Evolutionary conservation across 192 early-diverging fungal genomes (phyloP).

Genomic region (Podila epigama): DNA sequence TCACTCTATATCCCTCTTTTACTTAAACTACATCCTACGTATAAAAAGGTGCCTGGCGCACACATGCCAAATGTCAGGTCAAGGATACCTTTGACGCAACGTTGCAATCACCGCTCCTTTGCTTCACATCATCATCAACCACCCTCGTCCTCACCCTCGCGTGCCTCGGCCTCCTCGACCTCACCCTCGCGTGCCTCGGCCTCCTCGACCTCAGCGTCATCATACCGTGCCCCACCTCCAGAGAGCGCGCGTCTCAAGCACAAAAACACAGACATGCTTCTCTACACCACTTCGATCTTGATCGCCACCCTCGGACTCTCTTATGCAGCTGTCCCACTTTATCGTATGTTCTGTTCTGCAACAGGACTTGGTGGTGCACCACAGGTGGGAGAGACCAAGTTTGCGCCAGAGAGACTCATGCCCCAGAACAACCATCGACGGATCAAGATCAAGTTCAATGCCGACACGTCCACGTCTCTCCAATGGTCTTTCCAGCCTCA

Average conservation of each 20-base stretch:
- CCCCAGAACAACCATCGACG: conserved; percentile 66
- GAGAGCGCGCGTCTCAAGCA: conserved; percentile 8
- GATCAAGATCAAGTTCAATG: conserved; percentile 74
- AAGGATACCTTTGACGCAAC: too few species aligned
- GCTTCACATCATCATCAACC: not conserved
- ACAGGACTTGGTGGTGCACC: conserved; percentile 95
- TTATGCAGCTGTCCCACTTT: conserved; percentile 95
- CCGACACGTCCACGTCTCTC: conserved; percentile 78
- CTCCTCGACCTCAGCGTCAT: not conserved
- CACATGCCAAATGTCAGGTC: too few species aligned
- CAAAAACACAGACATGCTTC: conserved; percentile 46
- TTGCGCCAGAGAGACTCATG: conserved; percentile 71
- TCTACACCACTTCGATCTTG: conserved; percentile 85
- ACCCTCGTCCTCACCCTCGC: not conserved
- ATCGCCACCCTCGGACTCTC: conserved; percentile 85
- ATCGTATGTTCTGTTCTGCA: conserved; percentile 92
- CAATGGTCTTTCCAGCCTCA: conserved; percentile 93
- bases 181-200: not conserved
- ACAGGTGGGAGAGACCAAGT: conserved; percentile 70
- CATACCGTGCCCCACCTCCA: not conserved
- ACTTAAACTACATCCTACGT: too few species aligned
- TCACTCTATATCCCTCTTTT: too few species aligned
- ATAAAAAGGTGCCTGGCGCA: too few species aligned
- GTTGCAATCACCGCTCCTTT: too few species aligned
- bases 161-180: not conserved